Percentiles rank a stretch among this genome's conserved stretches.
Conservation (phyloP, 2,329 filamentous ascomycete genomes). For the Exophiala sideris region DNA sequence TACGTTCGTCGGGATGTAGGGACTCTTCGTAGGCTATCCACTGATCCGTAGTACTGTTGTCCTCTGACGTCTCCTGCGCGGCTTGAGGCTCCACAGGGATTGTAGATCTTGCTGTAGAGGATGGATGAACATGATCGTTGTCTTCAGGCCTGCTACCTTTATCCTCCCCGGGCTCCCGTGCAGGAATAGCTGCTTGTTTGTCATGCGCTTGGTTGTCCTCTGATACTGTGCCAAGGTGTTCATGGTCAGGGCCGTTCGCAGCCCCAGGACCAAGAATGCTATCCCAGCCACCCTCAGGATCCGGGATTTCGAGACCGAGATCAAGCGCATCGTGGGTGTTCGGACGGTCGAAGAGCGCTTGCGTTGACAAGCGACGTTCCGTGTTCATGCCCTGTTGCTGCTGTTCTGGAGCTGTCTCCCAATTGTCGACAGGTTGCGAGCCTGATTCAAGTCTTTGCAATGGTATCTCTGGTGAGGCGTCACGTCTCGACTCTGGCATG, state of each 20-base stretch:
- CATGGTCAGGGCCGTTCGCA: neutral
- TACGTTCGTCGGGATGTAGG: constrained; percentile 1
- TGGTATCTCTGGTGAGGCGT: neutral
- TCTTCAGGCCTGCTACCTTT: neutral
- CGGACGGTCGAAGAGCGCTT: constrained; percentile 15
- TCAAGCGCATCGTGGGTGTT: constrained; percentile 1
- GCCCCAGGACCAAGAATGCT: constrained; percentile 10
- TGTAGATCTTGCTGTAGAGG: neutral
- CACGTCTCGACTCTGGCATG: neutral
- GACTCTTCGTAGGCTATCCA: constrained; percentile 11
- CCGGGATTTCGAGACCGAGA: constrained; percentile 26
- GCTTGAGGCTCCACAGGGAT: too few species aligned
- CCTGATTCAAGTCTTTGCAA: constrained; percentile 15
- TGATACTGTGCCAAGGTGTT: neutral
- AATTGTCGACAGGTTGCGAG: constrained; percentile 15
- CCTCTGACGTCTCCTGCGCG: too few species aligned
- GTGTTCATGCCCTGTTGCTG: neutral
- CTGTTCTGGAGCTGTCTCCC: constrained; percentile 16
- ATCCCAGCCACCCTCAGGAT: constrained; percentile 31
- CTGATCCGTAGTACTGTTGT: neutral
- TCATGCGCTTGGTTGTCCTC: neutral
- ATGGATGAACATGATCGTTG: neutral
- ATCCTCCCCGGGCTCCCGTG: neutral
- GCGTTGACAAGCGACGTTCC: constrained; percentile 7
- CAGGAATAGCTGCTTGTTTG: neutral